These are phyloP conservation scores for Solidago caesia DNA, from an alignment of 129 eudicot genomes.

Conservation along the genomic window DNA sequence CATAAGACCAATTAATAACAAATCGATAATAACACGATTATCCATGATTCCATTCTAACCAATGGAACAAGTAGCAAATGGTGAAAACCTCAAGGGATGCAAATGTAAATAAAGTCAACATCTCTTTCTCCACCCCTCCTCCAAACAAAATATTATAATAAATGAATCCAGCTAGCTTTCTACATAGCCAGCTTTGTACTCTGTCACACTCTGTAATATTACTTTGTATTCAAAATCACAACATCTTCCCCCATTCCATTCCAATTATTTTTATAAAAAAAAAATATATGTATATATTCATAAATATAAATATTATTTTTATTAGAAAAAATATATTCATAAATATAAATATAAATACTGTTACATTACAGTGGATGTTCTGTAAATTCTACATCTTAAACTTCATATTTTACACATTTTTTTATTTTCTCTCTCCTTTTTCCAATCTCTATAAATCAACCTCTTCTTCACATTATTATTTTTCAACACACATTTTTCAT, in stretches of 20 bases:
- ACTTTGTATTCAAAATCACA: conserved; percentile 12
- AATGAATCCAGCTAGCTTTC: conserved; percentile 33
- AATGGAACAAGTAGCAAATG: background rate
- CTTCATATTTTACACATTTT: no score
- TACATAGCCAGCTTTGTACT: conserved; percentile 24
- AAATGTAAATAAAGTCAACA: conserved; percentile 10
- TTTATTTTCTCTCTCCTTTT: conserved; percentile 27
- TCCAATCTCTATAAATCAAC: conserved; percentile 25
- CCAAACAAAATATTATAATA: background rate
- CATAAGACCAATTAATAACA: no score
- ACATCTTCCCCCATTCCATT: background rate
- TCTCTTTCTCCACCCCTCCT: background rate
- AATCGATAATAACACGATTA: no score
- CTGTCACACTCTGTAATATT: conserved; percentile 26
- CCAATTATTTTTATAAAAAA: background rate
- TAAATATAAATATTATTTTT: background rate
- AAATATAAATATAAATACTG: background rate
- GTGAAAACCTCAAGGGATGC: conserved; percentile 2
- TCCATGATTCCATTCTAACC: no score
- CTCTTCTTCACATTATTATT: conserved; percentile 12
- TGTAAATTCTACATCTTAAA: background rate
- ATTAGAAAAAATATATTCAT: no score
- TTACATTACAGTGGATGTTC: conserved; percentile 35
- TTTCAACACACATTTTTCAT: background rate
- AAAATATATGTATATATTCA: no score